Percentiles rank a stretch among this genome's conserved stretches.
phyloP scores from a whole-genome alignment of 108 stramenopile species.

The Epithemia pelagica region DNA sequence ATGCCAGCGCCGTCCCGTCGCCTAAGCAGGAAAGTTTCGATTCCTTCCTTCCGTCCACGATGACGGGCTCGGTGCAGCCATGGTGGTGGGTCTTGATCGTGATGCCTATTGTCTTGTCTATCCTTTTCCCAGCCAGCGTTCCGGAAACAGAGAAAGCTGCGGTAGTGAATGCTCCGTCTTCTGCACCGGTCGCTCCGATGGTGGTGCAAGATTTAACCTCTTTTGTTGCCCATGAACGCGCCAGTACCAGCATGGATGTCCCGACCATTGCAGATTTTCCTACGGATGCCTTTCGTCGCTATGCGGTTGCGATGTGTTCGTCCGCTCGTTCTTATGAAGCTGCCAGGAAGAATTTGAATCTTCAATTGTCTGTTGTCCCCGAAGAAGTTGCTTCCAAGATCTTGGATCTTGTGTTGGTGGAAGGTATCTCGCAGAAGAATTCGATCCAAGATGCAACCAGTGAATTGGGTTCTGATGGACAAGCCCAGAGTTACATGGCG shows the following conservation, averaged over 20 bases:
- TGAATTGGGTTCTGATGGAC: not conserved
- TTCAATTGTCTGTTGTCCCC: not conserved
- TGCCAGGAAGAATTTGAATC: not conserved
- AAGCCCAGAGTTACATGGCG: conserved; percentile 1
- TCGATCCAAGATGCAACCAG: conserved; percentile 4
- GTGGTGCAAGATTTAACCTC: not conserved
- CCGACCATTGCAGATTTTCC: not conserved
- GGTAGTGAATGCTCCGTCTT: not conserved
- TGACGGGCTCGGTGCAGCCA: too few relatives aligned
- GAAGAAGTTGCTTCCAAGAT: not conserved
- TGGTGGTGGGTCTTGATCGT: not conserved
- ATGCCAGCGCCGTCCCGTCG: too few relatives aligned
- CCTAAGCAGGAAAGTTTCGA: too few relatives aligned
- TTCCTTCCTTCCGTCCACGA: too few relatives aligned
- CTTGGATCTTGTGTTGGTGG: not conserved
- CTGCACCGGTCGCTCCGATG: not conserved
- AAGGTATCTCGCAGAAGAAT: conserved; percentile 5
- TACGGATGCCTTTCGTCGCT: not conserved
- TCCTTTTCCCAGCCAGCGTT: not conserved
- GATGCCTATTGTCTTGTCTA: not conserved
- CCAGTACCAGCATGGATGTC: not conserved
- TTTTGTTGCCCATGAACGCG: not conserved
- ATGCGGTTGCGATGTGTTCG: not conserved
- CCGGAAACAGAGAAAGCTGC: not conserved
- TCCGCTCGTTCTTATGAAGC: not conserved